These are phyloP conservation scores for Phyllosticta citriasiana DNA, from an alignment of 2,329 filamentous ascomycete species.

Conservation along the genomic window DNA sequence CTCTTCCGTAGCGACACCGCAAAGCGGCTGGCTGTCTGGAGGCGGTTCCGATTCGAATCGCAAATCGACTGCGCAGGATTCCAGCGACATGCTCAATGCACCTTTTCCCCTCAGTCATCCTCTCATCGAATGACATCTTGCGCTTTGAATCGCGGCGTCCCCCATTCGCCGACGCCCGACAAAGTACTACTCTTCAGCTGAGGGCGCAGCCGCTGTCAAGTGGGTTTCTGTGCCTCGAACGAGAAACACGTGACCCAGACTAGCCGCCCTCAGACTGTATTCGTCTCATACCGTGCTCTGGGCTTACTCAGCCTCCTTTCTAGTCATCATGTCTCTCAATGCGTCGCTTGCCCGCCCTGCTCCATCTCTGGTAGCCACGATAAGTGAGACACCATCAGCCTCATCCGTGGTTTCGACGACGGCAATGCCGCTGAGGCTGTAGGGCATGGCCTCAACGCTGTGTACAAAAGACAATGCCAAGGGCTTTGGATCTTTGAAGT, in stretches of 20 bases:
- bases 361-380: conserved; percentile 6
- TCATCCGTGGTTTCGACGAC: conserved; percentile 30
- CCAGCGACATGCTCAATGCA: neutral
- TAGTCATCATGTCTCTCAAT: neutral
- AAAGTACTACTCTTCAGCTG: neutral
- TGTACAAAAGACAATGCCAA: conserved; percentile 20
- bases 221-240: neutral
- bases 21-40: neutral
- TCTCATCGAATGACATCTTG: neutral
- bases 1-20: neutral
- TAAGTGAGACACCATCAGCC: conserved; percentile 29
- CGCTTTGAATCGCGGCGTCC: neutral
- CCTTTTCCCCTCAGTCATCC: neutral
- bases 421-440: conserved; percentile 17
- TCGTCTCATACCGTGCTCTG: neutral
- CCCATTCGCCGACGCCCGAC: neutral
- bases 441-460: conserved; percentile 9
- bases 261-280: neutral
- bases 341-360: neutral
- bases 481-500: conserved; percentile 15
- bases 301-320: too few species aligned
- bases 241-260: neutral
- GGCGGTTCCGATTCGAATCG: neutral
- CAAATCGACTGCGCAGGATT: neutral
- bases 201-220: neutral